Evolutionary conservation across 2,329 filamentous ascomycete species (phyloP).

Genomic region (Didymella pinodella): DNA sequence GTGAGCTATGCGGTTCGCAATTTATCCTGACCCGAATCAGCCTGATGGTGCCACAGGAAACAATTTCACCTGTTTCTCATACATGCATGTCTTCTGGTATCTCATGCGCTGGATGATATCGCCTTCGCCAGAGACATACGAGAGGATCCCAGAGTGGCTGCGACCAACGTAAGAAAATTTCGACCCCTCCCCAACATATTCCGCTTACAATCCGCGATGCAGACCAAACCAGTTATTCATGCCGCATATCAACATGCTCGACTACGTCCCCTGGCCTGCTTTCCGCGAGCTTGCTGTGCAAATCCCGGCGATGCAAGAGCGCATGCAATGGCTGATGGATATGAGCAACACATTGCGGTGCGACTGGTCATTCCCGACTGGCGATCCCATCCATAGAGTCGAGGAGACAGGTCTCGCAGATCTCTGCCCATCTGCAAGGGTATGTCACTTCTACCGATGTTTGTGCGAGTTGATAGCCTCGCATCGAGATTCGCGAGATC

Average conservation of each 20-base stretch:
- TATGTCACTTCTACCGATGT: constrained; percentile 1
- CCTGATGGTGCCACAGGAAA: constrained; percentile 22
- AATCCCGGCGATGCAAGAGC: constrained; percentile 37
- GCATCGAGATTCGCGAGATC: not conserved
- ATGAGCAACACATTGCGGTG: constrained; percentile 29
- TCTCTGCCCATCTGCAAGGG: constrained; percentile 28
- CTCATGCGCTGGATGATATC: constrained; percentile 40
- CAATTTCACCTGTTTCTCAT: constrained; percentile 36
- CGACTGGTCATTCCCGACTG: constrained; percentile 27
- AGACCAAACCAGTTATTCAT: constrained; percentile 39
- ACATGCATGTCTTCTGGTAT: constrained; percentile 36
- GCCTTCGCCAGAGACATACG: constrained; percentile 34
- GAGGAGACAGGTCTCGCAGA: constrained; percentile 29
- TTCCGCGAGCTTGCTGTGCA: constrained; percentile 37
- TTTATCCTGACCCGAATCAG: not conserved
- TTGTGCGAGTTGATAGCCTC: not conserved
- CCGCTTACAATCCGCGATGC: constrained; percentile 2
- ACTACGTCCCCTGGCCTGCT: constrained; percentile 36
- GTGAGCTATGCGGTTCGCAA: not conserved
- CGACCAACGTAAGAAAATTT: constrained; percentile 30
- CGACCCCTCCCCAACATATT: no score
- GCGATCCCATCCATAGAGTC: constrained; percentile 21
- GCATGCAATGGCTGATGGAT: constrained; percentile 38
- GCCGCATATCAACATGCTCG: constrained; percentile 36
- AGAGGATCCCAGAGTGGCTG: constrained; percentile 35